A percentile compares a stretch with the other conserved stretches of the same genome.
These are phyloP conservation scores for carrot (Daucus carota) DNA, from an alignment of 129 eudicot species.

Conservation along the genomic window DNA sequence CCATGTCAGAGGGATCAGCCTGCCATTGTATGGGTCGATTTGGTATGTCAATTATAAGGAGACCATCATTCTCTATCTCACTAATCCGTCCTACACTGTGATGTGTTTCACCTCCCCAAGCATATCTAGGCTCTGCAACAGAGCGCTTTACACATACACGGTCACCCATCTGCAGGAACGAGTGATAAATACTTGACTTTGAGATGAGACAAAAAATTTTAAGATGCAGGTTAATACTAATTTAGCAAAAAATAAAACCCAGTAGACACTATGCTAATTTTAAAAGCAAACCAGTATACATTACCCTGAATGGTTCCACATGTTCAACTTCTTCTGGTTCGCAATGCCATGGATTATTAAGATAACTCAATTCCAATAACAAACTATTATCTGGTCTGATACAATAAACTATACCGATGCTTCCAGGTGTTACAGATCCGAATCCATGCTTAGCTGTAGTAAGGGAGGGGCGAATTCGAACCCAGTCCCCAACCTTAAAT, in stretches of 20 bases:
- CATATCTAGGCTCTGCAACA: slow-evolving; percentile 96
- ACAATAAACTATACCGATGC: slow-evolving; percentile 91
- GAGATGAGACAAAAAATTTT: background rate
- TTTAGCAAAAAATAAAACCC: no score
- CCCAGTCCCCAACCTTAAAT: slow-evolving; percentile 98
- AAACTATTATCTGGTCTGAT: slow-evolving; percentile 92
- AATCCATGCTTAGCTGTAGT: slow-evolving; percentile 97
- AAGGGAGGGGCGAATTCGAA: slow-evolving; percentile 87
- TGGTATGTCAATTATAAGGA: slow-evolving; percentile 82
- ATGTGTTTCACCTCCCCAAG: slow-evolving; percentile 99
- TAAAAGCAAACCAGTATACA: background rate
- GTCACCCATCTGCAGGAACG: slow-evolving; percentile 74
- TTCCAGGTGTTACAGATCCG: slow-evolving; percentile 96
- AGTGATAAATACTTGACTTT: background rate
- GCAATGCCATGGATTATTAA: slow-evolving; percentile 97
- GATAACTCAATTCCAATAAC: slow-evolving; percentile 86
- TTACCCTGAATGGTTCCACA: slow-evolving; percentile 88
- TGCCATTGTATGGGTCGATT: slow-evolving; percentile 98
- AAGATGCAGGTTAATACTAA: no score
- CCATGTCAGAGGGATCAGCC: slow-evolving; percentile 99
- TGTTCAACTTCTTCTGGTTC: slow-evolving; percentile 99
- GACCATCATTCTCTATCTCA: slow-evolving; percentile 95
- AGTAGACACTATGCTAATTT: no score
- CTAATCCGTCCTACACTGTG: slow-evolving; percentile 91
- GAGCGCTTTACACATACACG: slow-evolving; percentile 96